These are phyloP conservation scores for Botryosphaeria agaves DNA, from an alignment of 2,329 filamentous ascomycete genomes.

Conservation along the genomic window DNA sequence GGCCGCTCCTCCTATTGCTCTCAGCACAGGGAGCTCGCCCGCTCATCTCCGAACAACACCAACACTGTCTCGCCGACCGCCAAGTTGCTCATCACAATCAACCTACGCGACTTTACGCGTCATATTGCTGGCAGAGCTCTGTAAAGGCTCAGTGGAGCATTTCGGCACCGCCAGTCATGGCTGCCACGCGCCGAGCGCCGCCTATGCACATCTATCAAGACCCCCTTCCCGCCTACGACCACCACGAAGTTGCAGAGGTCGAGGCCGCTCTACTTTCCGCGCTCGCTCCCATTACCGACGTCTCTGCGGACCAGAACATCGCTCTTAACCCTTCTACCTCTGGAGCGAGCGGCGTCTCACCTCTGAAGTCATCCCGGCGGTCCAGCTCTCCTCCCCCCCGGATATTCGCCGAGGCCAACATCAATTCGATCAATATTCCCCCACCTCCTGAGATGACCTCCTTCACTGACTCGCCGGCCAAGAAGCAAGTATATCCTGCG, in stretches of 20 bases:
- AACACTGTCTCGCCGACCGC: too few species aligned
- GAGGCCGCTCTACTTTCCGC: slow-evolving; percentile 34
- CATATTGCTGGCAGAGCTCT: too few species aligned
- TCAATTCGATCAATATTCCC: slow-evolving; percentile 47
- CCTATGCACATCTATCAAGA: slow-evolving; percentile 43
- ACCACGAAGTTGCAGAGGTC: slow-evolving; percentile 25
- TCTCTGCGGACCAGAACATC: slow-evolving; percentile 41
- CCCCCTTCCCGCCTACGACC: slow-evolving; percentile 24
- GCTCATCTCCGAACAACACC: too few species aligned
- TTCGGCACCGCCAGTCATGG: too few species aligned
- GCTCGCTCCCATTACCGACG: slow-evolving; percentile 23
- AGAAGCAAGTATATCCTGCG: slow-evolving; percentile 29
- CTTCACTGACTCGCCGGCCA: slow-evolving; percentile 50
- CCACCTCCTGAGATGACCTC: slow-evolving; percentile 39
- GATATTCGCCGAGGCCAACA: not conserved
- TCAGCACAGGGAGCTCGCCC: too few species aligned
- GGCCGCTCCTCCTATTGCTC: too few species aligned
- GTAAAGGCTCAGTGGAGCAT: too few species aligned
- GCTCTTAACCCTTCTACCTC: slow-evolving; percentile 44
- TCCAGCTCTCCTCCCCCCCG: not conserved
- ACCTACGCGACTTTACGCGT: too few species aligned
- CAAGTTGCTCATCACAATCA: too few species aligned
- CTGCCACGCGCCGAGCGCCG: slow-evolving; percentile 37
- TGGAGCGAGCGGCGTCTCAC: slow-evolving; percentile 42
- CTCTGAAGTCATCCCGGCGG: slow-evolving; percentile 13